phyloP scores from a whole-genome alignment of 805 yeast species.

The Saccharomycopsis schoenii region DNA sequence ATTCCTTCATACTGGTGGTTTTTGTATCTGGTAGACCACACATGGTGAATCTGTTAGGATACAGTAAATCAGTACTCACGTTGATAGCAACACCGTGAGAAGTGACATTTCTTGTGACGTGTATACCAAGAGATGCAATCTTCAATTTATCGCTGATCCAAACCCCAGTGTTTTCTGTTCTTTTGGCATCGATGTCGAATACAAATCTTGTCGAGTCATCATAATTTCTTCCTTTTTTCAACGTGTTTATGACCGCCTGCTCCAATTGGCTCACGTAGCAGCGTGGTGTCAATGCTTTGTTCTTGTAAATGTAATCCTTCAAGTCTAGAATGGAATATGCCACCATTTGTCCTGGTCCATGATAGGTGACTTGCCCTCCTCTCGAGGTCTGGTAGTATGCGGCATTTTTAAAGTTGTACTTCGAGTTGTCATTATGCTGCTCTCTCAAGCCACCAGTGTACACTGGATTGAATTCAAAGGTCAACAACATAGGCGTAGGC shows the following conservation, averaged over 20 bases:
- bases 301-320: constrained; percentile 35
- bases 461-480: constrained; percentile 78
- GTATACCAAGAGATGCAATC: constrained; percentile 85
- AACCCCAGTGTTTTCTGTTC: constrained; percentile 76
- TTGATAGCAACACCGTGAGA: constrained; percentile 87
- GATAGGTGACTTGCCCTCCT: constrained; percentile 96
- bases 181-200: constrained; percentile 24
- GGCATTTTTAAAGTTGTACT: constrained; percentile 35
- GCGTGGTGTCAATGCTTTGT: constrained; percentile 37
- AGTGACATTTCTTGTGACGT: constrained; percentile 73
- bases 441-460: constrained; percentile 91
- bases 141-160: constrained; percentile 59
- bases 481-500: constrained; percentile 59
- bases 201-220: background rate
- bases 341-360: constrained; percentile 92
- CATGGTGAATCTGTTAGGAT: constrained; percentile 63
- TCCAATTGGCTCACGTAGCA: constrained; percentile 62
- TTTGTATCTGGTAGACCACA: constrained; percentile 67
- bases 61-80: constrained; percentile 60
- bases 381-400: constrained; percentile 68
- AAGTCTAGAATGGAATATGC: constrained; percentile 74
- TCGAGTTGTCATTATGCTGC: constrained; percentile 35
- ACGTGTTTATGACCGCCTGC: constrained; percentile 40
- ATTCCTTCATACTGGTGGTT: constrained; percentile 43
- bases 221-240: constrained; percentile 22